These are phyloP conservation scores for Prototheca cutis DNA, from an alignment of 163 green algal species.

Conservation along the genomic window DNA sequence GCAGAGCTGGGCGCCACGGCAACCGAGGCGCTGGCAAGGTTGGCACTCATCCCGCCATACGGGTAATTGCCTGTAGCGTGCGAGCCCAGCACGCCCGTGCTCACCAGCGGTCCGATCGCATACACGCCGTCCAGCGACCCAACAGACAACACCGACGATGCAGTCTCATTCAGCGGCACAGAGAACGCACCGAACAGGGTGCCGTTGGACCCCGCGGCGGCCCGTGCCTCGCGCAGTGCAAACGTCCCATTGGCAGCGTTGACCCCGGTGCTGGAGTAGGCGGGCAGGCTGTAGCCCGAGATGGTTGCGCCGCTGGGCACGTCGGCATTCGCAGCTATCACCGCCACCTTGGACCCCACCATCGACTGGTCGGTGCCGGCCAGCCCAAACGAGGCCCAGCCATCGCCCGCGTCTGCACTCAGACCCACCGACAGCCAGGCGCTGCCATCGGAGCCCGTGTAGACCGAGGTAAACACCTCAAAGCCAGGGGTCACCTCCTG, in stretches of 20 bases:
- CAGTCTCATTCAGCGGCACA: background rate
- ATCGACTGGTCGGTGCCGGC: background rate
- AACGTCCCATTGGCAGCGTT: constrained; percentile 5
- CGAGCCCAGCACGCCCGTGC: constrained; percentile 1
- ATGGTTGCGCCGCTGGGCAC: background rate
- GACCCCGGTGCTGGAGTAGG: background rate
- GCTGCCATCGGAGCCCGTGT: background rate
- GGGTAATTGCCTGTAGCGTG: constrained; percentile 2
- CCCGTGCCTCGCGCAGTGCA: background rate
- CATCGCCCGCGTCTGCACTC: background rate
- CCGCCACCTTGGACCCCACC: background rate
- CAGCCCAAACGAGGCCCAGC: background rate
- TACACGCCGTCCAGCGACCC: too few species aligned
- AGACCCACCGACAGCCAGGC: background rate
- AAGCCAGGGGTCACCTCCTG: background rate
- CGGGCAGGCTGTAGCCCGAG: background rate
- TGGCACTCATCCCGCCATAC: constrained; percentile 1
- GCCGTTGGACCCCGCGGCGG: constrained; percentile 5
- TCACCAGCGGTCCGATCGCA: constrained; percentile 3
- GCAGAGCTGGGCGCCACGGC: background rate
- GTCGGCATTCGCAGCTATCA: background rate
- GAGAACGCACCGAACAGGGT: constrained; percentile 11
- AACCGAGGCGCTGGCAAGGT: constrained; percentile 1
- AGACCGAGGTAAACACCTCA: background rate
- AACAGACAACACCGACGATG: too few species aligned